These are phyloP conservation scores for Lentithecium fluviatile DNA, from an alignment of 495 filamentous ascomycete species.

Conservation along the genomic window DNA sequence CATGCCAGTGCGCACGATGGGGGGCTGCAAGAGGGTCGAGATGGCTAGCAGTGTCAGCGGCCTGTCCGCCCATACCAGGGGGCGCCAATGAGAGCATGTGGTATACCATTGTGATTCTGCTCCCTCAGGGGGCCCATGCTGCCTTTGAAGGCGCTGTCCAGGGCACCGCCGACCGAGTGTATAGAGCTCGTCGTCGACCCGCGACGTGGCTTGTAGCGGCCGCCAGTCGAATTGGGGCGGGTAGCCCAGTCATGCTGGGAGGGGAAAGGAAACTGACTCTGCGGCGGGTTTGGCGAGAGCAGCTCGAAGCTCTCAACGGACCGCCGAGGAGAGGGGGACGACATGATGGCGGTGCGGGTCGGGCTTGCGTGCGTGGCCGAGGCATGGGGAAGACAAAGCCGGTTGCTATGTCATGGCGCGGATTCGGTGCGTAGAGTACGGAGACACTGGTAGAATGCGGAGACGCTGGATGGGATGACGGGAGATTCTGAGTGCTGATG, in stretches of 20 bases:
- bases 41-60: slow-evolving; percentile 60
- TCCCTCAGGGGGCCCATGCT: slow-evolving; percentile 66
- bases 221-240: slow-evolving; percentile 42
- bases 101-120: slow-evolving; percentile 73
- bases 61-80: not conserved
- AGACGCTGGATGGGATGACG: too few relatives aligned
- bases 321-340: slow-evolving; percentile 38
- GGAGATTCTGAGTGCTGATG: too few relatives aligned
- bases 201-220: slow-evolving; percentile 57
- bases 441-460: too few relatives aligned
- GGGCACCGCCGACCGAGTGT: slow-evolving; percentile 60
- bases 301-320: slow-evolving; percentile 38
- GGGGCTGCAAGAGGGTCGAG: slow-evolving; percentile 85
- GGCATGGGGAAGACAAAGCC: slow-evolving; percentile 27
- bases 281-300: slow-evolving; percentile 35
- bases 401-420: slow-evolving; percentile 28
- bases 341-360: slow-evolving; percentile 34
- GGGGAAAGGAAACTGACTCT: slow-evolving; percentile 43
- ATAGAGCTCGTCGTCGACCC: slow-evolving; percentile 87
- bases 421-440: slow-evolving; percentile 25
- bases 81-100: not conserved
- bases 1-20: slow-evolving; percentile 84
- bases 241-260: slow-evolving; percentile 33
- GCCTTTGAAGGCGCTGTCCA: slow-evolving; percentile 62
- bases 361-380: slow-evolving; percentile 17